A percentile compares a stretch with the other conserved stretches of the same genome.
phyloP scores from a whole-genome alignment of 2,329 filamentous ascomycete species.

The Coniochaeta sp. region DNA sequence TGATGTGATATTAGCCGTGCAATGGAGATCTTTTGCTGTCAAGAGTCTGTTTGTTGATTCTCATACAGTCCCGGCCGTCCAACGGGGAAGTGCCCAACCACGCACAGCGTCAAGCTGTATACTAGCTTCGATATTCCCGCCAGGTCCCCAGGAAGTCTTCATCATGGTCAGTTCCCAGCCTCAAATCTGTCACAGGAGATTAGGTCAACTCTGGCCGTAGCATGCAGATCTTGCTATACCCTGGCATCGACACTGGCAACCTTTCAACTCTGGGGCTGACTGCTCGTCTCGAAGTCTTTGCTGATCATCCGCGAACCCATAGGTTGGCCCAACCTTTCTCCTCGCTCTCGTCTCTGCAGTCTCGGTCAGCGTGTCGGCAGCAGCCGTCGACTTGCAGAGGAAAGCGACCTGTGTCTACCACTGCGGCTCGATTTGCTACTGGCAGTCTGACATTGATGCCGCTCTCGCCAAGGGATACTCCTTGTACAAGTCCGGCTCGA shows the following conservation, averaged over 20 bases:
- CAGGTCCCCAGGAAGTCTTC: background rate
- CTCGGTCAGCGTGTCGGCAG: slow-evolving; percentile 9
- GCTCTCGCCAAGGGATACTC: slow-evolving; percentile 26
- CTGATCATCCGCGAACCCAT: background rate
- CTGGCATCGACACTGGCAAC: background rate
- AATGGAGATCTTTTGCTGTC: background rate
- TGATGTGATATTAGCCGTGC: background rate
- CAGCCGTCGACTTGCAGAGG: slow-evolving; percentile 10
- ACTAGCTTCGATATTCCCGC: background rate
- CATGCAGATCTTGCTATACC: background rate
- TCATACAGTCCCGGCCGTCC: background rate
- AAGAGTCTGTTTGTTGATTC: background rate
- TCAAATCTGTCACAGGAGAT: background rate
- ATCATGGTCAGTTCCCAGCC: background rate
- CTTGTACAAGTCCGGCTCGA: slow-evolving; percentile 15
- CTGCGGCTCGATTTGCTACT: slow-evolving; percentile 29
- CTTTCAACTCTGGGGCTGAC: too few species aligned
- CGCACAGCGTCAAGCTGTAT: background rate
- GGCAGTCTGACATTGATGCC: slow-evolving; percentile 21
- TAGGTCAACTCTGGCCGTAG: background rate
- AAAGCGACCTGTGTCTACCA: slow-evolving; percentile 22
- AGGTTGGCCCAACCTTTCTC: background rate
- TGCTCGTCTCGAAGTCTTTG: background rate
- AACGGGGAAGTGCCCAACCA: background rate
- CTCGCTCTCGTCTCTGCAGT: background rate